Evolutionary conservation across 257 asterid species (phyloP), one percentile per base, ranked within the genome.

Genomic region (Salvia miltiorrhiza): DNA sequence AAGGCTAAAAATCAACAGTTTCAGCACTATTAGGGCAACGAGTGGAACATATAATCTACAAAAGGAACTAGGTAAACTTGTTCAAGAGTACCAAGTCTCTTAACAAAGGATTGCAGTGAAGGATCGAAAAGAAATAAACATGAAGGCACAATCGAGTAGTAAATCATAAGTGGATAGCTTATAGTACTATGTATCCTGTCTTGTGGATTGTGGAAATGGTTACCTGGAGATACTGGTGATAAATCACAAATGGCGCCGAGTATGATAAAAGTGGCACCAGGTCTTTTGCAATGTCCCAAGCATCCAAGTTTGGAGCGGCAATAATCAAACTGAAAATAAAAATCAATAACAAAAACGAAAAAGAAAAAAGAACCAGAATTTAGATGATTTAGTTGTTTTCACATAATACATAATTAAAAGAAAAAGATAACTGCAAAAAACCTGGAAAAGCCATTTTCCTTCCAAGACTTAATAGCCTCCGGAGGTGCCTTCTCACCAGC

Each of bases 201-300:
- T 14, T 39, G 69, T 20, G 32, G 32, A 47, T n/a, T n/a, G n/a
- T n/a, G n/a, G n/a, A 70, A 63, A 63, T 30, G 65, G 66, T 24
- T 76, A 93, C 99, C 96, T 88, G 89, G 60, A 86, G 90, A 75
- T 90, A 87, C 80, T 84, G 99, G 77, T 93, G 99, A 85, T 90
- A 90, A 67, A 93, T 80, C 58, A 84, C 97, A 79, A 90, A 93
- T 24, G 96, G 94, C n/a, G 99, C 99, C 2, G 99, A 93, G 80
- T 79, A 88, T 16, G 99, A 76, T 26, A 93, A 57, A 74, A 93
- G 95, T 6, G 99, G 96, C 60, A 90, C 73, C 26, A 90, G 71
- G 77, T 93, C 95, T 84, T 85, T 90, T 47, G 72, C 84, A 43
- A 87, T 84, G 80, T 83, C 60, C 97, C 99, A 88, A 52, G 86